Base-by-base conservation (phyloP, 75 land plant species). In the Sequoiadendron giganteum region DNA sequence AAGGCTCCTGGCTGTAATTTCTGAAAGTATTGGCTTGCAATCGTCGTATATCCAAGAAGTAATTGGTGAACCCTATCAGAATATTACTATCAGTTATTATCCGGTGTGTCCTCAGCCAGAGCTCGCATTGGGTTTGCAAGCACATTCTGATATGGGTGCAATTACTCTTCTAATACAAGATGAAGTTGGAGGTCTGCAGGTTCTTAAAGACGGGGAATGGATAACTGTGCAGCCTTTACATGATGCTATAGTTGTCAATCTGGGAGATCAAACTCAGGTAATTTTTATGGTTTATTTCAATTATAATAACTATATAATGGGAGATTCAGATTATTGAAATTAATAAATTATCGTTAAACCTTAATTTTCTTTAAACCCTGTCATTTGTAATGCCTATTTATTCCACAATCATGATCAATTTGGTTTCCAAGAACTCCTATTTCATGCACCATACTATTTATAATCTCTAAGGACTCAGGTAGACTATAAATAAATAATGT, bases 71-170 rank as follows among this genome's bases (percentile, higher is more conserved):
- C 90, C 95, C 18, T 94, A 93, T 83, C 99, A 98, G 93, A 98
- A 98, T 88, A 92, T 98, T n/a, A 93, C 96, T 0, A 90, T 98
- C 19, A 98, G 98, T 87, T 98, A 94, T 87, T 98, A 98, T 87
- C 96, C 99, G 10, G 93, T 97, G 14, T 98, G 99, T 84, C 97
- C 99, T 30, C 97, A 95, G 90, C 99, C 99, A 30, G 97, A 97
- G 76, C 93, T 97, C 14, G 94, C 93, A 0, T 91, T 97, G 68
- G 99, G 99, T 36, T 81, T 97, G 86, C 99, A 97, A 88, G 49
- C 99, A 30, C 99, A 98, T 93, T 98, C 99, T 19, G 99, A 98
- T 88, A 90, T 96, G 88, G 99, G 99, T 70, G 97, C 91, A 52
- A 93, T 97, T 40, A 96, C 98, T 15, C 90, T 96, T 19, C 87